phyloP scores from a whole-genome alignment of 345 rosid genomes.

The Lepidium aucheri region DNA sequence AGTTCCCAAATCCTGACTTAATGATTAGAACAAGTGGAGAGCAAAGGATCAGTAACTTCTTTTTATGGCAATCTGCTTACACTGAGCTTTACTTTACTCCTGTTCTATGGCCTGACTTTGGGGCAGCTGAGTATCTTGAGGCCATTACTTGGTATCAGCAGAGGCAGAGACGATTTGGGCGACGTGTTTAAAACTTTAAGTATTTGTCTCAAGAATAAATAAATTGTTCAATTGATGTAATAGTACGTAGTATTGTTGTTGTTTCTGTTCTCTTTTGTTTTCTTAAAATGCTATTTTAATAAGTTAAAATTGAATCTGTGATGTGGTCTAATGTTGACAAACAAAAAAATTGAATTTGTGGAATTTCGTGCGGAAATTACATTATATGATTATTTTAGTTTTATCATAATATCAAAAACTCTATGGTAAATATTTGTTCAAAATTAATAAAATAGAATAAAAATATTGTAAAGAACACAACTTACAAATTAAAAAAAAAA shows the following conservation, averaged over 20 bases:
- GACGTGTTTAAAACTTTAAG: background rate
- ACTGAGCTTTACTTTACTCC: conserved; percentile 57
- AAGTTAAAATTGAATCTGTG: too few relatives aligned
- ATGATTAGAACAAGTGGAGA: conserved; percentile 74
- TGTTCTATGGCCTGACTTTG: conserved; percentile 74
- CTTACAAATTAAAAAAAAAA: too few relatives aligned
- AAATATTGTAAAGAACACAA: too few relatives aligned
- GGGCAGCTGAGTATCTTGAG: conserved; percentile 41
- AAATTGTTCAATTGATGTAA: background rate
- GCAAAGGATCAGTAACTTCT: conserved; percentile 71
- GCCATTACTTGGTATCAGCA: conserved; percentile 46
- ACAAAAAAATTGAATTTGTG: too few relatives aligned
- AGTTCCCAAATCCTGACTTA: conserved; percentile 58
- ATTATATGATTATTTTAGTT: too few relatives aligned
- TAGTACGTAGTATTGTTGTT: background rate
- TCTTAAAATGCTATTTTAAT: too few relatives aligned
- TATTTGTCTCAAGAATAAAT: background rate
- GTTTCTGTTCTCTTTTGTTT: background rate
- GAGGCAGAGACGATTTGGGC: conserved; percentile 26
- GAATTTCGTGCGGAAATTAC: too few relatives aligned
- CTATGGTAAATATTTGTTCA: too few relatives aligned
- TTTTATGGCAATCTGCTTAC: conserved; percentile 75
- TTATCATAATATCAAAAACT: too few relatives aligned
- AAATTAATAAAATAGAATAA: too few relatives aligned
- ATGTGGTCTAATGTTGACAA: too few relatives aligned